Evolutionary conservation across 176 grass and related monocot genomes (phyloP), one percentile per base, ranked within the genome.

Genomic region (Miscanthus lutarioriparius): DNA sequence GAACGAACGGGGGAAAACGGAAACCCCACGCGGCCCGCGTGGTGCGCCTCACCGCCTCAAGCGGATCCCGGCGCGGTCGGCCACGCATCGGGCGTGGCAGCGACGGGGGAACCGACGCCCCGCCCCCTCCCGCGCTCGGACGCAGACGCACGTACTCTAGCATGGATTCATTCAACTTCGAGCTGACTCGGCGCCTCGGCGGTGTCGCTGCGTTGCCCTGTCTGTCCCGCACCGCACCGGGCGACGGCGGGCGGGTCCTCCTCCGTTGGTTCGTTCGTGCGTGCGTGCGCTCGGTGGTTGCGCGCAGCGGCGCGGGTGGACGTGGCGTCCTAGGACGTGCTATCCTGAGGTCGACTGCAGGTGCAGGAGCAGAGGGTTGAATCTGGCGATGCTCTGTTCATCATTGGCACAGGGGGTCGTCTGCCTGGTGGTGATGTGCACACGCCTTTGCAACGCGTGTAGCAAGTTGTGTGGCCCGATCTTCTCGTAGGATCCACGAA

Each of bases 71-170:
- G 43, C 37, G 7, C 73, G 68, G 14, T 41, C 16, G 53, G 40
- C 33, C 81, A 84, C 75, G 81, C 45, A 40, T 20, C 33, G 10
- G 17, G 11, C 39, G 30, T 26, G 67, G 67, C 68, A 27, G 81
- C 87, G 87, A 84, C 81, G 81, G 12, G 12, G 65, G 23, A 79
- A 63, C 86, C 73, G 37, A 75, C 86, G 63, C 56, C 63, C 37
- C 8, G 30, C 51, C 2, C 3, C 48, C 1, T 3, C 16, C 19
- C 4, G 27, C 19, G n/a, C 61, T 6, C 37, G 38, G 16, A 37
- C 28, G 72, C 30, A 11, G 58, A 11, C 12, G 4, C 22, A 11
- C 12, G 64, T 1, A 11, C 5, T 7, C 13, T 35, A 5, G 25
- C 8, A 53, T 8, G 26, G 3, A 16, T 20, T 23, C 37, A 13